Evolutionary conservation across 2,329 filamentous ascomycete genomes (phyloP), one percentile per base, ranked within the genome.

Genomic region (Sporothrix pseudoabietina): DNA sequence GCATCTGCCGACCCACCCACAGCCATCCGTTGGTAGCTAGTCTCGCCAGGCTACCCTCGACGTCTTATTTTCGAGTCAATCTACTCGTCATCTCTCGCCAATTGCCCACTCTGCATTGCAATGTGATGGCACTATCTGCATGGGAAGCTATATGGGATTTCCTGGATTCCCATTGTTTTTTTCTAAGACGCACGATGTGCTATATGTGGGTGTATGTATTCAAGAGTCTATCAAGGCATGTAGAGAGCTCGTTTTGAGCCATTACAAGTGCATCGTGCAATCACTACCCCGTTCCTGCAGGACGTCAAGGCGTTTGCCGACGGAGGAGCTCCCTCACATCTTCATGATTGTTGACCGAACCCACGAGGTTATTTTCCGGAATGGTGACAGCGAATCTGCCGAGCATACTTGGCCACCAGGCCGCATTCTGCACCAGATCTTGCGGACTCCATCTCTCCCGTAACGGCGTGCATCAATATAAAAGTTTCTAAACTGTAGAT

Each of bases 1-100:
- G 65, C 22, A 71, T 47, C 69, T 71, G 54, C 54, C 69, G 39
- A 35, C 39, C 69, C 49, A 41, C 66, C 66, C 47, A 52, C 47
- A 39, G 3, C 16, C 19, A 26, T 32, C 30, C 26, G 16, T 35
- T 54, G 1, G 66, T 39, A 69, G 47, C 47, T 1, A 32, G 9
- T 19, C 57, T 30, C n/a, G 47, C 47, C 5, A 32, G 9, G 19
- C 57, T 30, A 7, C 22, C 52, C 52, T 55, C 7, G 9, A 55
- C n/a, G 35, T 9, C 59, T 1, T 44, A 65, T 65, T 65, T 65
- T 65, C 2, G 35, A 44, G n/a, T 9, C 10, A 44, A 44, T 44
- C 59, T 12, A 26, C 32, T 22, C 19, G 4, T 32, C 57, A 39
- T 22, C 57, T n/a, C 7, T 35, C 6, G 12, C 30, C n/a, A 22